Base-by-base conservation (phyloP, 768 basidiomycete genomes). In the Mrakia gelida region DNA sequence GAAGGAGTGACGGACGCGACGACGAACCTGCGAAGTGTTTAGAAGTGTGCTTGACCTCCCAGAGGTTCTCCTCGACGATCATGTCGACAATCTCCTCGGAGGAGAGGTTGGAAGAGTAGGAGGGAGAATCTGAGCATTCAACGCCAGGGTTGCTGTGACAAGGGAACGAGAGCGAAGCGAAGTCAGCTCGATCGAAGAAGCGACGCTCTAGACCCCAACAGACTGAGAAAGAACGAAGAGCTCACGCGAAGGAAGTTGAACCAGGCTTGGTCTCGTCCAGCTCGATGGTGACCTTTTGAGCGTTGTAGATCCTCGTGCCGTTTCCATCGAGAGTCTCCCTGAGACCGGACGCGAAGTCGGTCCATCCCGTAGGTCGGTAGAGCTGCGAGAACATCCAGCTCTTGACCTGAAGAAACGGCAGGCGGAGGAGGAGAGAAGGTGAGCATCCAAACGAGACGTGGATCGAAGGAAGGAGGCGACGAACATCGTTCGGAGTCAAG, bases 301-400 rank as follows among this genome's bases (percentile, higher is more conserved):
- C 23, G 0, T 61, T 26, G 45, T 63, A 77, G 56, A 77, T 72
- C 7, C 61, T 59, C 16, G 71, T 73, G 9, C 76, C 76, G 45
- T 77, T 65, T 18, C 76, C 76, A 8, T n/a, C n/a, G n/a, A 73
- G 26, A 1, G 71, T 71, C 61, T 71, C 71, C 13, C 32, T 45
- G 0, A 77, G 32, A 26, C 61, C 76, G 43, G 71, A 34, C 21
- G 76, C 76, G 28, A 52, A 32, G 30, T 73, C 71, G 52, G 32
- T 43, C 76, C 76, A 77, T 26, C 71, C 71, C 15, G 41, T 43
- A 0, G 76, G 76, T n/a, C 59, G 1, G 62, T 77, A 77, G 38
- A 77, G 76, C 61, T 77, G 70, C 1, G 54, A 70, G 41, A 77
- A 77, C 21, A 77, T 72, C 71, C 71, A 77, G 21, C 62, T 49